Percentiles rank a stretch among this genome's conserved stretches.
These are phyloP conservation scores for Themeda triandra DNA, from an alignment of 176 grass and related monocot species.

Conservation along the genomic window DNA sequence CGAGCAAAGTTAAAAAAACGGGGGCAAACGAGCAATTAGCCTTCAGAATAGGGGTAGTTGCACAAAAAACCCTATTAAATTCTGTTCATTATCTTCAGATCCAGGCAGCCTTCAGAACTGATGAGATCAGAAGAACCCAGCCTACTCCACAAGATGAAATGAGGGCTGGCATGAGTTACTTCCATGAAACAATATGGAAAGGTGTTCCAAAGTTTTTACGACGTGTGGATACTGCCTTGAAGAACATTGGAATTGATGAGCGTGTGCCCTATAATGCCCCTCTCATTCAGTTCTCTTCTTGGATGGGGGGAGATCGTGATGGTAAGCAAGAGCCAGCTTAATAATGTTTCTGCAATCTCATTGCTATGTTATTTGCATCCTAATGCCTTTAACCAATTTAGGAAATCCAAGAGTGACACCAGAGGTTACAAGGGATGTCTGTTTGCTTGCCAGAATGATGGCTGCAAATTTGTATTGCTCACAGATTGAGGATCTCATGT, in stretches of 20 bases:
- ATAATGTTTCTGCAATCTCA: neutral
- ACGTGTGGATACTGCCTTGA: slow-evolving; percentile 43
- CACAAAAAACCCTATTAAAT: no score
- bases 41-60: no score
- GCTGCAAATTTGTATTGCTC: slow-evolving; percentile 47
- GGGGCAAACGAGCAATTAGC: no score
- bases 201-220: slow-evolving; percentile 49
- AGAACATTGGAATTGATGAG: slow-evolving; percentile 50
- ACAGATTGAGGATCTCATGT: slow-evolving; percentile 52
- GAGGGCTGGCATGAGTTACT: slow-evolving; percentile 53
- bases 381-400: neutral
- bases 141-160: slow-evolving; percentile 55
- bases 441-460: slow-evolving; percentile 54
- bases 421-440: slow-evolving; percentile 52
- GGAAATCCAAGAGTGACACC: slow-evolving; percentile 54
- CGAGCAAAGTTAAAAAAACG: no score
- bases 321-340: neutral
- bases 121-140: slow-evolving; percentile 43
- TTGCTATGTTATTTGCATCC: neutral
- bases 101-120: slow-evolving; percentile 53
- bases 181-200: slow-evolving; percentile 55
- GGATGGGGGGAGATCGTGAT: slow-evolving; percentile 57
- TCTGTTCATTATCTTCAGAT: slow-evolving; percentile 23
- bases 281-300: slow-evolving; percentile 53
- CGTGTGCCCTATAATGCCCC: slow-evolving; percentile 46